A percentile compares a stretch with the other conserved stretches of the same genome.
Conservation (phyloP, 2,329 filamentous ascomycete genomes). For the Xylaria sp. region DNA sequence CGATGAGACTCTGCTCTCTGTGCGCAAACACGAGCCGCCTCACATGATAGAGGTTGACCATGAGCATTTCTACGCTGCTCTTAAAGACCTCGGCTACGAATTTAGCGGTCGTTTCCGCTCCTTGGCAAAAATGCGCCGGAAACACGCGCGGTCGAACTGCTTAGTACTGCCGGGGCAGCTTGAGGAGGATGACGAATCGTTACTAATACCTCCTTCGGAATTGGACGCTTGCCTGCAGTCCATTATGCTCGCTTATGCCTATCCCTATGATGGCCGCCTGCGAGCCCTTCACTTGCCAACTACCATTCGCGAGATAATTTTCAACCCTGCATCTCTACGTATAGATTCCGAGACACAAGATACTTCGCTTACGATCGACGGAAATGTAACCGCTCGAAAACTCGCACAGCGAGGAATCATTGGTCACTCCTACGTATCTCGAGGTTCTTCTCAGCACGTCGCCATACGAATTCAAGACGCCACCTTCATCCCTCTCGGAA, state of each 20-base stretch:
- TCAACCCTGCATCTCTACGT: slow-evolving; percentile 6
- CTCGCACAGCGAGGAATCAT: not conserved
- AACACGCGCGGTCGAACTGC: not conserved
- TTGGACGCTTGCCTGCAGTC: slow-evolving; percentile 9
- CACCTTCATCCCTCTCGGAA: slow-evolving; percentile 5
- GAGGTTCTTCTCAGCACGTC: not conserved
- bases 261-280: slow-evolving; percentile 17
- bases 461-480: slow-evolving; percentile 13
- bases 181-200: not conserved
- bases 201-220: not conserved
- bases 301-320: not conserved
- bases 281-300: slow-evolving; percentile 9
- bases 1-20: not conserved
- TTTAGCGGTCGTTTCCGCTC: not conserved
- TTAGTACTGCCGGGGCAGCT: not conserved
- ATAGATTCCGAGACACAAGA: not conserved
- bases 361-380: not conserved
- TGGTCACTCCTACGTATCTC: slow-evolving; percentile 2
- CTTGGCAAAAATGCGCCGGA: not conserved
- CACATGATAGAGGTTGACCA: slow-evolving; percentile 3
- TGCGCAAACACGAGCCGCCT: not conserved
- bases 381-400: not conserved
- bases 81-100: not conserved
- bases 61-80: not conserved
- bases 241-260: slow-evolving; percentile 14